Base-by-base conservation (phyloP, 257 asterid species). In the Scutellaria minor region DNA sequence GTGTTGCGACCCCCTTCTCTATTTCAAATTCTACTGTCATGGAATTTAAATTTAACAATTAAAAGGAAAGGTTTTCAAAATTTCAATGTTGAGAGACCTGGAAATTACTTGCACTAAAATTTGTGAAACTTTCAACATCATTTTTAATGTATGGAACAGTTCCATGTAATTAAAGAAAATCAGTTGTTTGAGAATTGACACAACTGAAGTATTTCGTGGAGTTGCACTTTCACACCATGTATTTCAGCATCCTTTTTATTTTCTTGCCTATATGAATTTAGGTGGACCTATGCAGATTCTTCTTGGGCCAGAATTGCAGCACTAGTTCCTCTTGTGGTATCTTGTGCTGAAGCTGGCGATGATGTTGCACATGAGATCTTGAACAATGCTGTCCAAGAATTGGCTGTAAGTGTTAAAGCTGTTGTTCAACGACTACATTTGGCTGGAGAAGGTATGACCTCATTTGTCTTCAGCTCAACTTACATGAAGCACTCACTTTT, bases 201-300 rank as follows among this genome's bases (percentile, higher is more conserved):
- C 53, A 56, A 52, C 68, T 50, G 68, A 52, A 55, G 37, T 58
- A 42, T 64, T 42, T 61, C 47, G 35, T 69, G 67, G 14, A 74
- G 14, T 41, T 56, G 62, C 64, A 51, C 59, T 44, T 66, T 40
- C 45, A n/a, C 27, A 31, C 68, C 64, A 67, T 66, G 31, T 66
- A 6, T 52, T 74, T 74, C 64, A 70, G 75, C 81, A 74, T 74
- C 69, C 44, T 71, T 74, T 82, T 80, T 54, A 74, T 80, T 64
- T 80, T 78, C 77, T 78, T 78, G 82, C 86, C 88, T 77, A 74
- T 88, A 83, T 87, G 87, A 82, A 84, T 82, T 84, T 86, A 94
- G 98, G 97, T 94, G 99, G 99, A 91, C 97, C 78, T 94, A 94
- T 82, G 96, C 90, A 81, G 99, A 94, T 88, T 77, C 96, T 77